Evolutionary conservation across 2,329 filamentous ascomycete species (phyloP).

Genomic region (Aaosphaeria pasadenensis): DNA sequence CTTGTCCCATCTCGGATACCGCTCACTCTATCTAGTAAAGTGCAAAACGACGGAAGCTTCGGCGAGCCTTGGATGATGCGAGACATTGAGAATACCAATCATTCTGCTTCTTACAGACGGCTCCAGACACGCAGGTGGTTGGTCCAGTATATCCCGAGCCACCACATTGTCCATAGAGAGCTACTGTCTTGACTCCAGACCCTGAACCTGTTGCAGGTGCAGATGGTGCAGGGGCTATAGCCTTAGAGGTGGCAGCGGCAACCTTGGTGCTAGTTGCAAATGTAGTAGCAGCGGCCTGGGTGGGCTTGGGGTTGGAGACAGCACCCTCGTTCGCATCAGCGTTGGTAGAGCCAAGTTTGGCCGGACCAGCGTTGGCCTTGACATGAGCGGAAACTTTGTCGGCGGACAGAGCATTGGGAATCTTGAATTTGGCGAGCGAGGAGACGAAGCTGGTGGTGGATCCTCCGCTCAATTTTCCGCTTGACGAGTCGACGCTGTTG

Average conservation of each 20-base stretch:
- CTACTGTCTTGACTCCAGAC: background rate
- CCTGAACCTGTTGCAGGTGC: background rate
- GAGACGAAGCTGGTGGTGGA: constrained; percentile 12
- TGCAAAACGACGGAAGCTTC: no score
- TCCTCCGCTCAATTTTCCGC: constrained; percentile 13
- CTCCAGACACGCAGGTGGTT: background rate
- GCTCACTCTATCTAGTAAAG: no score
- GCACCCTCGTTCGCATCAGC: background rate
- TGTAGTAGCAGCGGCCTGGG: background rate
- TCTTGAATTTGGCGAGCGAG: constrained; percentile 6
- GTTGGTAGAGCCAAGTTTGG: constrained; percentile 10
- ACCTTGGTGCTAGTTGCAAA: background rate
- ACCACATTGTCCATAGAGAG: background rate
- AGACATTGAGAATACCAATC: background rate
- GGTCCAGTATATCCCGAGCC: background rate
- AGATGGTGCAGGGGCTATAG: background rate
- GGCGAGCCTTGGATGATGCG: background rate
- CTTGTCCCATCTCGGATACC: no score
- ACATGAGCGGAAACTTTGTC: constrained; percentile 17
- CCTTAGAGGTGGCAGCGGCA: background rate
- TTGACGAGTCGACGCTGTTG: constrained; percentile 17
- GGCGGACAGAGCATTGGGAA: constrained; percentile 11
- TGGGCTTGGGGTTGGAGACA: background rate
- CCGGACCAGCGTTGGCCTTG: constrained; percentile 17
- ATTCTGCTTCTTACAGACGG: background rate